Base-by-base conservation (phyloP, 169 alveolate species). In the Plasmodium inui region DNA sequence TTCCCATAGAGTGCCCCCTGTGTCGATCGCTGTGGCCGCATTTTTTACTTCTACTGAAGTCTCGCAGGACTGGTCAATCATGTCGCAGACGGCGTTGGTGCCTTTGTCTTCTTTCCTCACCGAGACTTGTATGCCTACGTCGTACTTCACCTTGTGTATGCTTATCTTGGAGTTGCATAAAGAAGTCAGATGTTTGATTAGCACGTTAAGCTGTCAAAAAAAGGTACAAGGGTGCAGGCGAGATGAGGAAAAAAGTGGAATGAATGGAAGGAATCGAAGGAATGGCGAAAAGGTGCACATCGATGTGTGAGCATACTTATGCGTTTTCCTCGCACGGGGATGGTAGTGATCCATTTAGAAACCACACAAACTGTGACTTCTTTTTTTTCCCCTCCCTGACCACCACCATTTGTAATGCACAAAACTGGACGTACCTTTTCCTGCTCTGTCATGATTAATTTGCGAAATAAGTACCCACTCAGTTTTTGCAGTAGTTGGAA, bases 361-460 rank as follows among this genome's bases (percentile, higher is more conserved):
- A 28, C 6, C 17, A 67, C 37, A 67, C n/a, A 37, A 67, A 67
- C n/a, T 67, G 30, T n/a, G 39, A 37, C 30, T 22, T 6, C 6
- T 7, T 14, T 26, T 28, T 19, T 67, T 9, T 26, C 37, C n/a
- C 37, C 37, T 26, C 37, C 6, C n/a, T 67, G 1, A 19, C 37
- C 39, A 67, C 34, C 26, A 46, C 22, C 61, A 50, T 50, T 17
- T 82, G 78, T 50, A 55, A 55, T 19, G n/a, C 71, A 39, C 37
- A 32, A 30, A 30, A 14, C 14, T 39, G 55, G 84, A 30, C 70
- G 4, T 86, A 86, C 93, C 74, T 86, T 86, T 55, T 86, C 93
- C 71, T 86, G 86, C 26, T 86, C 93, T 7, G 93, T 86, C 93
- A 86, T 86, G 61, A 86, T 44, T 76, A 86, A 78, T 86, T 86